A percentile compares a stretch with the other conserved stretches of the same genome.
These are phyloP conservation scores for Polysphondylium violaceum DNA, from an alignment of 78 protist genomes.

Conservation along the genomic window DNA sequence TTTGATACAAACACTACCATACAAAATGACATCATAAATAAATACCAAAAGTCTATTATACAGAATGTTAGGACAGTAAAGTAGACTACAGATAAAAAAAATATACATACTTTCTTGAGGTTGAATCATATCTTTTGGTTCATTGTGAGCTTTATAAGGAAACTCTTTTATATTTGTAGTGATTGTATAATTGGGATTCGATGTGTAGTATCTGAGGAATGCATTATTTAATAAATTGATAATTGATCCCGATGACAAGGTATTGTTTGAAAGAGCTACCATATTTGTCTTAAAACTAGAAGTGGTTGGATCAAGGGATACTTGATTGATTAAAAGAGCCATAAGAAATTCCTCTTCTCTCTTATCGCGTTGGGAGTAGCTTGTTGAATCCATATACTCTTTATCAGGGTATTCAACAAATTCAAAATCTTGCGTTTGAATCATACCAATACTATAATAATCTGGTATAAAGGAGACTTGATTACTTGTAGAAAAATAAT, in stretches of 20 bases:
- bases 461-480: not conserved
- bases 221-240: constrained; percentile 27
- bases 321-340: not conserved
- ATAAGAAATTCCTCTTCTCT: not conserved
- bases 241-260: not conserved
- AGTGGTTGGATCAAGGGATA: not conserved
- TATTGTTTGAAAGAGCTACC: not conserved
- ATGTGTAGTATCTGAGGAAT: not conserved
- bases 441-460: constrained; percentile 4
- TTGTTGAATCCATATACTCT: not conserved
- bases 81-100: not conserved
- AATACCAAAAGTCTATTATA: constrained; percentile 42
- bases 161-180: constrained; percentile 4
- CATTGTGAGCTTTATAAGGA: constrained; percentile 2
- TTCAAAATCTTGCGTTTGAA: constrained; percentile 9
- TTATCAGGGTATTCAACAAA: not conserved
- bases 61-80: not conserved
- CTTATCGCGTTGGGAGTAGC: not conserved
- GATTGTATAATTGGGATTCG: not conserved
- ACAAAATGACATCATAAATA: constrained; percentile 51
- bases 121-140: constrained; percentile 43
- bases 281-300: not conserved
- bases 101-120: constrained; percentile 52
- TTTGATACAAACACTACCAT: constrained; percentile 40
- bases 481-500: not conserved